These are phyloP conservation scores for Didymosphaeria variabile DNA, from an alignment of 2,329 filamentous ascomycete species.

Conservation along the genomic window DNA sequence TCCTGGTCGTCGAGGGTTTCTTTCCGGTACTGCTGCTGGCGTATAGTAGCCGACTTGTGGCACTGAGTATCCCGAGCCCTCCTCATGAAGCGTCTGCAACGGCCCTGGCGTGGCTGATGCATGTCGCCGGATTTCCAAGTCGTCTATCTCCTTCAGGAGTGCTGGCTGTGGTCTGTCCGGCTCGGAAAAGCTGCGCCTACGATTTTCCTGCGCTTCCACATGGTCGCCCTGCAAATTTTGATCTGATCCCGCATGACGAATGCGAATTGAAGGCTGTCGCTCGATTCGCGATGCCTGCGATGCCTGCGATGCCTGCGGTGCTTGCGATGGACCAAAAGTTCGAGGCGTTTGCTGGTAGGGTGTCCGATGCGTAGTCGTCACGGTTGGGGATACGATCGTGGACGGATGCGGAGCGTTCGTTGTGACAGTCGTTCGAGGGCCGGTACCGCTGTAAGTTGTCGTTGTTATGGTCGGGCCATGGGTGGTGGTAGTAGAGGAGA, in stretches of 20 bases:
- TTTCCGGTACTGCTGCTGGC: constrained; percentile 20
- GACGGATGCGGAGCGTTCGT: constrained; percentile 35
- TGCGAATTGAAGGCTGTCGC: constrained; percentile 39
- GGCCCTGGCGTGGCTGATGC: constrained; percentile 39
- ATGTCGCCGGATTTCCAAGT: constrained; percentile 39
- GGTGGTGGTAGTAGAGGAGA: constrained; percentile 38
- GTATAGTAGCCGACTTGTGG: constrained; percentile 24
- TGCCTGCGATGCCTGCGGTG: constrained; percentile 21
- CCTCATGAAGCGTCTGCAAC: constrained; percentile 46
- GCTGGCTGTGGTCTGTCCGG: constrained; percentile 39
- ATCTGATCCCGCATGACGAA: constrained; percentile 32
- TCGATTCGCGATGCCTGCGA: constrained; percentile 22
- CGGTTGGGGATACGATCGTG: constrained; percentile 38
- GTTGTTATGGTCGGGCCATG: constrained; percentile 40
- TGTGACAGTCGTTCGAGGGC: constrained; percentile 31
- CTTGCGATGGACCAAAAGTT: constrained; percentile 23
- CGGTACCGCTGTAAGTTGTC: constrained; percentile 33
- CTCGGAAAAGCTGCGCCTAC: constrained; percentile 45
- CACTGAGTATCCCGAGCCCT: constrained; percentile 22
- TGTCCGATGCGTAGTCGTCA: constrained; percentile 37
- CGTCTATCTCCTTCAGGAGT: constrained; percentile 27
- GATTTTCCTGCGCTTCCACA: constrained; percentile 29
- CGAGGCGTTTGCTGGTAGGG: constrained; percentile 25
- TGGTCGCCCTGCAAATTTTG: constrained; percentile 17
- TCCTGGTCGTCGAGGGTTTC: constrained; percentile 28